These are phyloP conservation scores for Thermothelomyces thermophilus DNA, from an alignment of 2,329 filamentous ascomycete genomes.

Conservation along the genomic window DNA sequence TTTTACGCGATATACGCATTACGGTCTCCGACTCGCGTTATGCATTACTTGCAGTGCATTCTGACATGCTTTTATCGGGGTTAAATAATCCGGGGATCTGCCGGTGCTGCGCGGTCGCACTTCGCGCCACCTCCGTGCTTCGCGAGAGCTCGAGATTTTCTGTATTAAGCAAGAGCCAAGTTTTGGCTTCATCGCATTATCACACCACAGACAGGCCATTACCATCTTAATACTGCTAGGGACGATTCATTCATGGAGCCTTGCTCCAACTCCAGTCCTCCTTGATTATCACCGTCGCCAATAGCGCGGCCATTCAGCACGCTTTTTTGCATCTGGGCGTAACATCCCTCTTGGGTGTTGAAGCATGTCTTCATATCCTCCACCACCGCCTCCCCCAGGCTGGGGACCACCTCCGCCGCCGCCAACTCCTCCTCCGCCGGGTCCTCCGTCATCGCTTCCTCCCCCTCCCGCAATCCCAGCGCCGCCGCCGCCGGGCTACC, in stretches of 20 bases:
- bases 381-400: constrained; percentile 52
- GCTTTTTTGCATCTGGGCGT: constrained; percentile 12
- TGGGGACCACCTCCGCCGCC: constrained; percentile 55
- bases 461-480: constrained; percentile 51
- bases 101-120: constrained; percentile 13
- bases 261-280: neutral
- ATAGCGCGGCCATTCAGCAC: constrained; percentile 13
- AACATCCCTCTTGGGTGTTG: constrained; percentile 7
- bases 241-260: constrained; percentile 13
- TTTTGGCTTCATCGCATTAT: constrained; percentile 20
- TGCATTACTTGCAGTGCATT: too few relatives aligned
- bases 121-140: constrained; percentile 17
- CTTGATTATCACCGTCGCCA: constrained; percentile 5
- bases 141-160: constrained; percentile 24
- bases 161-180: constrained; percentile 19
- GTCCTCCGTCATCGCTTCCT: constrained; percentile 39
- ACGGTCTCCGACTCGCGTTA: too few relatives aligned
- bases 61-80: constrained; percentile 10
- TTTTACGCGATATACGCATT: too few relatives aligned
- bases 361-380: constrained; percentile 46
- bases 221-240: constrained; percentile 22
- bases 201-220: constrained; percentile 15
- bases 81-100: constrained; percentile 6
- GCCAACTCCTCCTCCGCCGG: constrained; percentile 49
- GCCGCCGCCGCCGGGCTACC: constrained; percentile 80